Percentiles rank a stretch among this genome's conserved stretches.
Conservation (phyloP, 768 basidiomycete genomes). For the Kwoniella bestiolae region DNA sequence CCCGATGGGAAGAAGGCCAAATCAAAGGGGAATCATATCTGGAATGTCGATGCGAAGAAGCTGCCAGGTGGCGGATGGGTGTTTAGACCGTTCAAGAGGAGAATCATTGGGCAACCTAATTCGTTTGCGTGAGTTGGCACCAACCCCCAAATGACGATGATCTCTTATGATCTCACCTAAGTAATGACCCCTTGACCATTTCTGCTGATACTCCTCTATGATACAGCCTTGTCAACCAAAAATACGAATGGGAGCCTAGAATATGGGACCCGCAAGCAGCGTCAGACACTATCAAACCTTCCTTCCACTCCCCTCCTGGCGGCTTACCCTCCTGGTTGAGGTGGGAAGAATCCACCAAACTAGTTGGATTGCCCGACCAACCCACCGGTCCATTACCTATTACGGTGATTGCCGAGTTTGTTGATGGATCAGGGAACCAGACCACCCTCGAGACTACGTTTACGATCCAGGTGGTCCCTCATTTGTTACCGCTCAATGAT, state of each 20-base stretch:
- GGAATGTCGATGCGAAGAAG: constrained; percentile 97
- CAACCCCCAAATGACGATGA: too few relatives aligned
- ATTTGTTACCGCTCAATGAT: constrained; percentile 21
- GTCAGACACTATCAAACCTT: constrained; percentile 75
- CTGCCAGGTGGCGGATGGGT: constrained; percentile 68
- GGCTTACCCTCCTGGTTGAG: constrained; percentile 79
- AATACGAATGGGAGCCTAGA: constrained; percentile 88
- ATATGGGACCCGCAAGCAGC: constrained; percentile 97
- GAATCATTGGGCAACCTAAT: constrained; percentile 81
- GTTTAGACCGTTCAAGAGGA: constrained; percentile 85
- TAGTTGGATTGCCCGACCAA: constrained; percentile 77
- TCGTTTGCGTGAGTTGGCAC: constrained; percentile 64
- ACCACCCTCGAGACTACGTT: constrained; percentile 26
- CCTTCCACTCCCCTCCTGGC: constrained; percentile 72
- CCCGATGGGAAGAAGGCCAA: constrained; percentile 99
- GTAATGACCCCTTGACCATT: too few relatives aligned
- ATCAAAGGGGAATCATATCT: constrained; percentile 98
- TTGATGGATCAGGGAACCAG: constrained; percentile 28
- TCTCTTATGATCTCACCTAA: too few relatives aligned
- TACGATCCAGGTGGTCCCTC: constrained; percentile 24
- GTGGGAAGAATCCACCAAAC: constrained; percentile 73
- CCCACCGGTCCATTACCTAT: constrained; percentile 77
- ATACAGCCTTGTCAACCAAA: constrained; percentile 60
- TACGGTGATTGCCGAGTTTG: constrained; percentile 68
- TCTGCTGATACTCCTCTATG: too few relatives aligned